Evolutionary conservation across 352 stramenopile species (phyloP).

Genomic region (Pythium utonaiense): DNA sequence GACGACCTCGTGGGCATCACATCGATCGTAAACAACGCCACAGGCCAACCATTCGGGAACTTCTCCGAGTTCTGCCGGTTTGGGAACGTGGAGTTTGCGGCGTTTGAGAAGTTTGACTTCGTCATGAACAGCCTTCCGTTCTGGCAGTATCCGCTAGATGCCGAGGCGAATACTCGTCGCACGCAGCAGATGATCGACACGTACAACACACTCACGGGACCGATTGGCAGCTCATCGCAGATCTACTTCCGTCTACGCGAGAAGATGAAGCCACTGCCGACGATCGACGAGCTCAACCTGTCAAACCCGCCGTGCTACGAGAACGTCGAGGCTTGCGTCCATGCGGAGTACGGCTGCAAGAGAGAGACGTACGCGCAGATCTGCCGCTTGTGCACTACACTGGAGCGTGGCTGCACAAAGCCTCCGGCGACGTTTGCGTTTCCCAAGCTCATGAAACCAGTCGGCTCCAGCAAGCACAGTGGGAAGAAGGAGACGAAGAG

Average conservation of each 20-base stretch:
- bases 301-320: slow-evolving; percentile 33
- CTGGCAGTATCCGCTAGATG: slow-evolving; percentile 27
- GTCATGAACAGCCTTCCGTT: slow-evolving; percentile 23
- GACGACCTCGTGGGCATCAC: slow-evolving; percentile 41
- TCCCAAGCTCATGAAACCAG: slow-evolving; percentile 16
- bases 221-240: slow-evolving; percentile 8
- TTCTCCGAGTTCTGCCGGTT: slow-evolving; percentile 28
- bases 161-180: slow-evolving; percentile 17
- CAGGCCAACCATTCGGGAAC: slow-evolving; percentile 16
- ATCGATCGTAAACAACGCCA: slow-evolving; percentile 16
- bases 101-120: slow-evolving; percentile 3
- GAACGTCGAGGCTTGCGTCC: slow-evolving; percentile 19
- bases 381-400: slow-evolving; percentile 20
- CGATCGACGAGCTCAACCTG: slow-evolving; percentile 16
- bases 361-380: slow-evolving; percentile 25
- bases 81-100: slow-evolving; percentile 26
- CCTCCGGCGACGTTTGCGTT: slow-evolving; percentile 15
- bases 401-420: background rate
- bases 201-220: slow-evolving; percentile 19
- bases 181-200: slow-evolving; percentile 19
- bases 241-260: slow-evolving; percentile 6
- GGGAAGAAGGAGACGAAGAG: background rate
- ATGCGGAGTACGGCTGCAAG: slow-evolving; percentile 11
- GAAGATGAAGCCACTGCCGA: slow-evolving; percentile 23
- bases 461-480: background rate